phyloP scores from a whole-genome alignment of 345 rosid genomes.

The Boechera retrofracta region DNA sequence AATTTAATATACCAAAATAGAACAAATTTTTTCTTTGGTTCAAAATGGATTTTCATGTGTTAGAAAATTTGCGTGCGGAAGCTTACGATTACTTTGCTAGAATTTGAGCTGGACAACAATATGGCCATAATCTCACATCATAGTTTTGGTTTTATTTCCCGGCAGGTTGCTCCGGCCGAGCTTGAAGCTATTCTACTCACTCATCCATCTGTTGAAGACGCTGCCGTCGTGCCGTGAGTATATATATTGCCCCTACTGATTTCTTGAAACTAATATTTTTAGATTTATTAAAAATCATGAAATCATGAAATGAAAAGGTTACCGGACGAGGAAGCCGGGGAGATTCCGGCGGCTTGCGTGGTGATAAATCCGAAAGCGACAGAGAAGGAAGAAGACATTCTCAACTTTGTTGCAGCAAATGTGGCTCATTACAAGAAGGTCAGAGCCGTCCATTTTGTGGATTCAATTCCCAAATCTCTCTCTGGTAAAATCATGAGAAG shows the following conservation, averaged over 20 bases:
- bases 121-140: no score
- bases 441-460: conserved; percentile 77
- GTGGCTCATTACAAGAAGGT: conserved; percentile 91
- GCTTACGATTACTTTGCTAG: no score
- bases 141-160: background rate
- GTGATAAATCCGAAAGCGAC: conserved; percentile 63
- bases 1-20: background rate
- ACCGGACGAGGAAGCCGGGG: conserved; percentile 94
- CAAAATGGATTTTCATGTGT: background rate
- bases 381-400: conserved; percentile 75
- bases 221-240: conserved; percentile 91
- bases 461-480: conserved; percentile 79
- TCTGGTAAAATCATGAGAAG: conserved; percentile 94
- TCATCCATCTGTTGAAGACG: conserved; percentile 82
- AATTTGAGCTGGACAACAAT: no score
- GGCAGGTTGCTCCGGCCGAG: conserved; percentile 93
- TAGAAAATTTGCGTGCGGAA: no score
- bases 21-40: background rate
- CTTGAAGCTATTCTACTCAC: conserved; percentile 77
- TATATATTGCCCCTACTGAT: background rate
- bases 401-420: conserved; percentile 67
- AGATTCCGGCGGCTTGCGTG: conserved; percentile 90
- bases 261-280: background rate
- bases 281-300: background rate
- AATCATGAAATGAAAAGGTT: conserved; percentile 49